Evolutionary conservation across 805 yeast species (phyloP), one percentile per base, ranked within the genome.

Genomic region (Wickerhamiella kurtzmanii): DNA sequence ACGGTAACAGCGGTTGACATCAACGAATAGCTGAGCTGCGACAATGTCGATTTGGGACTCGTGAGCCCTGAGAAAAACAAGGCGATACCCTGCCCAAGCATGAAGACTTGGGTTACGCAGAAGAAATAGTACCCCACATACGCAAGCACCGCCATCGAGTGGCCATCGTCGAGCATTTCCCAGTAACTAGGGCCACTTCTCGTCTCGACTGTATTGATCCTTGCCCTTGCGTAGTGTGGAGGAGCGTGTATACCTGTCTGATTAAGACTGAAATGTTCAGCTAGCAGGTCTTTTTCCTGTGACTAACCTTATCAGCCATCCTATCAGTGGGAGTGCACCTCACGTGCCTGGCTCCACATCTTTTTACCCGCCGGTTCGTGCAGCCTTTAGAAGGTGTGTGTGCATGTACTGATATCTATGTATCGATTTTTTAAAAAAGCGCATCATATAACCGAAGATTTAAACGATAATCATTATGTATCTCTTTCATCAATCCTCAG

Each of bases 21-120:
- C 47, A 80, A 60, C 16, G 81, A 72, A 41, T 81, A 81, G 73
- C 82, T 74, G 44, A 77, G 61, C 55, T 79, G 71, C 13, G 80
- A 75, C 43, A 80, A 68, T 16, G 84, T 82, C 49, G 80, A 80
- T 58, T 77, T 76, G 54, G 77, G 75, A 61, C 83, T 70, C 8
- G 82, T 71, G 39, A 80, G 66, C 41, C 87, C 87, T 18, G 82
- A 75, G 60, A 79, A 79, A 44, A 79, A 67, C 46, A 79, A 63
- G 41, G 83, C 82, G 6, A 56, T 50, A 21, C 60, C 60, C 9
- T 52, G 52, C 19, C 50, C 56, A 21, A 57, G 51, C 22, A 49
- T 17, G 41, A 48, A 40, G 22, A 51, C 44, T 19, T 51, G 53
- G 15, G 47, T 46, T n/a, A 50, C 32, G 39, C 57, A 54, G 44